Evolutionary conservation across 2,329 filamentous ascomycete species (phyloP).

Genomic region (Cordyceps pruinosa): DNA sequence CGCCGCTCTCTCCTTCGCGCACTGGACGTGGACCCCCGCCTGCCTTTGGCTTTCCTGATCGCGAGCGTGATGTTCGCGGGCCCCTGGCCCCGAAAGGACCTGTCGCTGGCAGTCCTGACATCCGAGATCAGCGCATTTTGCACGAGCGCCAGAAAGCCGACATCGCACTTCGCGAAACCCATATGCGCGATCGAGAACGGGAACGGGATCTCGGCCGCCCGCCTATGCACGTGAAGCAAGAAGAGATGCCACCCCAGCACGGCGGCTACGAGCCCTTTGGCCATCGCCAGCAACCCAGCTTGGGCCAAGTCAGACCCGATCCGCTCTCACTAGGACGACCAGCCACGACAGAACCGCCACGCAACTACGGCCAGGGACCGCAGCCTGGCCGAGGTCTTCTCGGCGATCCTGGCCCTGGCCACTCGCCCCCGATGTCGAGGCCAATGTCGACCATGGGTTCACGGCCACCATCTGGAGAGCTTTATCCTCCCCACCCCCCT

Average conservation of each 20-base stretch:
- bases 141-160: conserved; percentile 29
- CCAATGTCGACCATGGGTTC: conserved; percentile 30
- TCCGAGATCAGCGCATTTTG: conserved; percentile 27
- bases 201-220: conserved; percentile 17
- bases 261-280: conserved; percentile 38
- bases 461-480: conserved; percentile 18
- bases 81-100: conserved; percentile 35
- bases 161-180: conserved; percentile 23
- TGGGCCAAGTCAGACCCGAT: conserved; percentile 34
- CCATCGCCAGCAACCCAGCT: conserved; percentile 33
- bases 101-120: conserved; percentile 25
- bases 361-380: conserved; percentile 30
- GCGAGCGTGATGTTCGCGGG: conserved; percentile 31
- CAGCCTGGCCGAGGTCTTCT: conserved; percentile 33
- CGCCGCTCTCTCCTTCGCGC: conserved; percentile 42
- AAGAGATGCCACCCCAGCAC: conserved; percentile 36
- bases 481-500: conserved; percentile 26
- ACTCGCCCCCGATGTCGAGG: conserved; percentile 33
- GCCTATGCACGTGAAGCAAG: conserved; percentile 40
- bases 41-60: conserved; percentile 39
- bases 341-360: conserved; percentile 37
- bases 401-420: conserved; percentile 30
- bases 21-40: conserved; percentile 37
- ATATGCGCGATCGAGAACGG: conserved; percentile 19
- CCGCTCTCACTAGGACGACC: conserved; percentile 32